Base-by-base conservation (phyloP, 176 grass and related monocot genomes). In the Bromus sterilis region DNA sequence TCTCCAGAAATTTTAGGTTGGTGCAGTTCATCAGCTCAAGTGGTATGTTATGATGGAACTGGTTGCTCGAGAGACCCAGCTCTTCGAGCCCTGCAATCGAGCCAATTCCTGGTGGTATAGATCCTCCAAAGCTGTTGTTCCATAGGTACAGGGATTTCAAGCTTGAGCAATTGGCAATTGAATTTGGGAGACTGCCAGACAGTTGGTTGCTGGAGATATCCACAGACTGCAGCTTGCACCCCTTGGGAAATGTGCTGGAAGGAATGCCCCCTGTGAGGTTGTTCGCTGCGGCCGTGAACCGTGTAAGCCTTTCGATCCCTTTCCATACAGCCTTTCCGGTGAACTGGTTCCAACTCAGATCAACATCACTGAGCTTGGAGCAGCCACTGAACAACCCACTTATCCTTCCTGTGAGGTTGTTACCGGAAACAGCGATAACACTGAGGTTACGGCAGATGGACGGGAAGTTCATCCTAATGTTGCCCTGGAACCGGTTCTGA, bases 281-380 rank as follows among this genome's bases (percentile, higher is more conserved):
- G 63, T 93, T 93, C 69, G 4, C 2, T 10, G 79, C 26, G 12
- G 73, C 70, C 6, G 1, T 51, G 41, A 89, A 74, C 37, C 49
- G 53, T 53, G 40, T 18, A 32, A 93, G 75, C 28, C 34, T 66
- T 14, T 33, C n/a, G 34, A 87, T 60, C 14, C 87, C 90, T 6
- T 31, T 24, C 83, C 83, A 93, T 39, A 93, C 29, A 26, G 12
- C 42, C 11, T 76, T 63, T 23, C 84, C 87, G 9, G 1, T 81
- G 74, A 93, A 93, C 0, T 48, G 15, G 46, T 93, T 93, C 46
- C 69, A 59, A 33, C 87, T 84, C 58, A 93, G 43, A 60, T 93
- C 90, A 53, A 89, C 49, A 56, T 55, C 48, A 34, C 25, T 6
- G 31, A 93, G 86, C 35, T 89, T 74, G 12, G 46, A 10, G 69